Conservation (phyloP, 1,139 yeast genomes). For the Lodderomyces jiufengensis region DNA sequence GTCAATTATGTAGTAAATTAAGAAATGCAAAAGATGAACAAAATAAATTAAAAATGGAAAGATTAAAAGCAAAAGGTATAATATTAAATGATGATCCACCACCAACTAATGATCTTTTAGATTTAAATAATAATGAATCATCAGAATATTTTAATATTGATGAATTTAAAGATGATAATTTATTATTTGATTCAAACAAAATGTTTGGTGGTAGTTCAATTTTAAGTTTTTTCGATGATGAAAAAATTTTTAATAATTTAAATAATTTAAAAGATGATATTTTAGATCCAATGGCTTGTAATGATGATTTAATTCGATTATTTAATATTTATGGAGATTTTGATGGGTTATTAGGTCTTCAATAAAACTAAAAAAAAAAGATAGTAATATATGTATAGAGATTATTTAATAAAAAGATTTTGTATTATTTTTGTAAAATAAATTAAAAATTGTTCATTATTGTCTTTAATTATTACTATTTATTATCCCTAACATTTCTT, state of each 20-base stretch:
- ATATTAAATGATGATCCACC: slow-evolving; percentile 1
- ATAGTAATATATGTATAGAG: slow-evolving; percentile 3
- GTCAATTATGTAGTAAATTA: slow-evolving; percentile 41
- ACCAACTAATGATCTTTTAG: neutral
- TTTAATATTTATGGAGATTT: slow-evolving; percentile 40
- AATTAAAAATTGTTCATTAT: neutral
- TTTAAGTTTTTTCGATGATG: slow-evolving; percentile 12
- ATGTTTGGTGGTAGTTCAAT: neutral
- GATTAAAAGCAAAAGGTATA: slow-evolving; percentile 6
- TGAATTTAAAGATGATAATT: slow-evolving; percentile 4
- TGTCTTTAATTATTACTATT: neutral
- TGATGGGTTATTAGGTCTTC: slow-evolving; percentile 12
- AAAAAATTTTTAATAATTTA: slow-evolving; percentile 12
- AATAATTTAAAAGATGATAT: slow-evolving; percentile 13
- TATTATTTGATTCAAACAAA: slow-evolving; percentile 4
- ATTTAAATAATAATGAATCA: neutral
- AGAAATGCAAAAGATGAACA: slow-evolving; percentile 37
- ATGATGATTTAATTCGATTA: slow-evolving; percentile 37
- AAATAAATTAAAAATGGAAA: slow-evolving; percentile 15
- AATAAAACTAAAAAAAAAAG: slow-evolving; percentile 5
- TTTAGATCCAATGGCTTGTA: slow-evolving; percentile 17
- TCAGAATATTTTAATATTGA: slow-evolving; percentile 5
- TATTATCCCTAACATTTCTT: slow-evolving; percentile 6
- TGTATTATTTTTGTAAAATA: neutral
- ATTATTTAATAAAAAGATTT: neutral